Evolutionary conservation across 345 rosid species (phyloP).

Genomic region (Sisymbrium irio): DNA sequence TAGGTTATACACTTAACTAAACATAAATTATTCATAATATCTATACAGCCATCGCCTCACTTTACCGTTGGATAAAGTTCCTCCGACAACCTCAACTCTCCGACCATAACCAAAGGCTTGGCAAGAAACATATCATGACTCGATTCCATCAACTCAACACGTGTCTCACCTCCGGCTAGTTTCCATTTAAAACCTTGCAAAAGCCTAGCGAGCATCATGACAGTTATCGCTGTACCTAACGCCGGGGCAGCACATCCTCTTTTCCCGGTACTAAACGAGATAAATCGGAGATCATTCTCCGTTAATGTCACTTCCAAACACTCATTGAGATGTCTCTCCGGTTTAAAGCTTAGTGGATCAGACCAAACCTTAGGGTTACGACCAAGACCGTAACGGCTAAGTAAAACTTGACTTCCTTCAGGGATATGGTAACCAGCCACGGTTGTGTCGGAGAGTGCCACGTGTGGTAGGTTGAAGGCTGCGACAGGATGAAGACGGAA

Average conservation of each 20-base stretch:
- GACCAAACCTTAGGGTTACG: conserved; percentile 43
- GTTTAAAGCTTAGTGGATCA: conserved; percentile 35
- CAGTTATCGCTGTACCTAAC: conserved; percentile 44
- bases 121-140: conserved; percentile 31
- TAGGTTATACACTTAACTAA: not conserved
- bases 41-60: not conserved
- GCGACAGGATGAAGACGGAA: conserved; percentile 49
- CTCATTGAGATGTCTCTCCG: conserved; percentile 35
- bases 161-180: conserved; percentile 16
- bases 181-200: conserved; percentile 48
- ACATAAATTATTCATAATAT: conserved; percentile 1
- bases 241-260: conserved; percentile 42
- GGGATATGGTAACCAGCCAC: conserved; percentile 44
- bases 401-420: conserved; percentile 43
- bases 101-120: conserved; percentile 36
- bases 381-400: conserved; percentile 46
- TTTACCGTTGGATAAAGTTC: conserved; percentile 30
- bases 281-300: conserved; percentile 46
- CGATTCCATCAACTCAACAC: conserved; percentile 34
- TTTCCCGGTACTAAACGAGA: conserved; percentile 49
- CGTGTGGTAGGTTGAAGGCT: conserved; percentile 45
- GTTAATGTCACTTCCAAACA: conserved; percentile 25
- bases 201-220: conserved; percentile 48
- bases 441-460: conserved; percentile 36
- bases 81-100: conserved; percentile 37